Percentiles rank a stretch among this genome's conserved stretches.
phyloP scores from a whole-genome alignment of 2,329 filamentous ascomycete species.

The Diplodia scrobiculata region DNA sequence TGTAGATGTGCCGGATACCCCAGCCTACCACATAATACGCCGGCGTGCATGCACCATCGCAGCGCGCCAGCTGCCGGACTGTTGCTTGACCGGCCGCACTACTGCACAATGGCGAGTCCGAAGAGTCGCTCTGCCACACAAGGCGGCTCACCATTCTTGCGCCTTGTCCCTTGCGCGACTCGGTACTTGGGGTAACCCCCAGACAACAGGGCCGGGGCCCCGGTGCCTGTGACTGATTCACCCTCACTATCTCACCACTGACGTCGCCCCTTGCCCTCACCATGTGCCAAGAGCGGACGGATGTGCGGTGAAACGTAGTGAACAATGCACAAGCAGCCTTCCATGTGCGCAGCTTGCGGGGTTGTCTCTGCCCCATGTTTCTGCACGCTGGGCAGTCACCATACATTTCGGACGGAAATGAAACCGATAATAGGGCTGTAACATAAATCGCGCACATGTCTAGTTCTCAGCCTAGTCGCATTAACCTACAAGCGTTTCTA shows the following conservation, averaged over 20 bases:
- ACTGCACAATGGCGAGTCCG: neutral
- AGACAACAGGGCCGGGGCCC: neutral
- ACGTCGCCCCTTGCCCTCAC: too few relatives aligned
- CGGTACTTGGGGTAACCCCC: neutral
- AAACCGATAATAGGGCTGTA: neutral
- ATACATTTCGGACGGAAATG: constrained; percentile 14
- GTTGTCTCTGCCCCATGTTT: neutral
- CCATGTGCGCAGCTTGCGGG: neutral
- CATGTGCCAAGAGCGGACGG: too few relatives aligned
- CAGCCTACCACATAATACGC: neutral
- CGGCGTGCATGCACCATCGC: neutral
- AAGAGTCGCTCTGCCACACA: neutral
- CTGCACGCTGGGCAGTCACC: neutral
- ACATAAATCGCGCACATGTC: constrained; percentile 21
- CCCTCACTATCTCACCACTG: constrained; percentile 1
- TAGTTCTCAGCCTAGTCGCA: constrained; percentile 6
- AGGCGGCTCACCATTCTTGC: neutral
- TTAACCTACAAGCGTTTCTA: neutral
- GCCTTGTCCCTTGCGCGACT: neutral
- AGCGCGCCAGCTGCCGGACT: constrained; percentile 1
- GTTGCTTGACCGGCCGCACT: neutral
- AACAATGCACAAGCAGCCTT: neutral
- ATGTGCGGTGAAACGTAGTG: too few relatives aligned
- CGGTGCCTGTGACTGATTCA: neutral
- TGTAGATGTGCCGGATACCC: neutral